Evolutionary conservation across 2,329 filamentous ascomycete species (phyloP).

Genomic region (Penicillium sp.): DNA sequence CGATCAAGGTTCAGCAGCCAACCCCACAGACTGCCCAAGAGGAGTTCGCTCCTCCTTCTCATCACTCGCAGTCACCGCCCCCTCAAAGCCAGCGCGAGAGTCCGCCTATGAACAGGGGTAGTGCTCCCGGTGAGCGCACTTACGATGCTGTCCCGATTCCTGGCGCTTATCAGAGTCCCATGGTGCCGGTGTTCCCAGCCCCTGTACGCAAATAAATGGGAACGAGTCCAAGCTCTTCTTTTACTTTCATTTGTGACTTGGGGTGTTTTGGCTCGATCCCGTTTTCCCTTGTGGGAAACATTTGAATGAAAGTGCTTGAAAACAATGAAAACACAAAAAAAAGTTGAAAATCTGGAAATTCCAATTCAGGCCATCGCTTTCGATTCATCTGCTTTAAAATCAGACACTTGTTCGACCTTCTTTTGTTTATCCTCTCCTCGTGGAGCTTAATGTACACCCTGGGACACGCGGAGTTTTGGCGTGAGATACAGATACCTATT

Average conservation of each 20-base stretch:
- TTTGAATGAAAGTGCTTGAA: not conserved
- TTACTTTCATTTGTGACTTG: not conserved
- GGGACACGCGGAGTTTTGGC: slow-evolving; percentile 8
- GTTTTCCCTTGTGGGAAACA: not conserved
- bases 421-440: slow-evolving; percentile 9
- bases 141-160: slow-evolving; percentile 86
- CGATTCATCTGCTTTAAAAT: slow-evolving; percentile 4
- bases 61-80: slow-evolving; percentile 20
- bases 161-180: slow-evolving; percentile 59
- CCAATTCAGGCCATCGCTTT: not conserved
- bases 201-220: slow-evolving; percentile 16
- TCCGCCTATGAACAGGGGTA: slow-evolving; percentile 54
- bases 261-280: not conserved
- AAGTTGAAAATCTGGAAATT: not conserved
- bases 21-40: slow-evolving; percentile 61
- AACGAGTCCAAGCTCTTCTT: not conserved
- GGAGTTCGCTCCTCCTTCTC: slow-evolving; percentile 46
- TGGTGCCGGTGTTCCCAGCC: slow-evolving; percentile 37
- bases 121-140: slow-evolving; percentile 68
- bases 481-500: slow-evolving; percentile 20
- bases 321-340: slow-evolving; percentile 7
- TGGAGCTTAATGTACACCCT: slow-evolving; percentile 12
- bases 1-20: slow-evolving; percentile 65
- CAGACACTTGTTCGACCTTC: slow-evolving; percentile 9
- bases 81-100: slow-evolving; percentile 24